Conservation (phyloP, 495 filamentous ascomycete genomes). For the Neurospora terricola region DNA sequence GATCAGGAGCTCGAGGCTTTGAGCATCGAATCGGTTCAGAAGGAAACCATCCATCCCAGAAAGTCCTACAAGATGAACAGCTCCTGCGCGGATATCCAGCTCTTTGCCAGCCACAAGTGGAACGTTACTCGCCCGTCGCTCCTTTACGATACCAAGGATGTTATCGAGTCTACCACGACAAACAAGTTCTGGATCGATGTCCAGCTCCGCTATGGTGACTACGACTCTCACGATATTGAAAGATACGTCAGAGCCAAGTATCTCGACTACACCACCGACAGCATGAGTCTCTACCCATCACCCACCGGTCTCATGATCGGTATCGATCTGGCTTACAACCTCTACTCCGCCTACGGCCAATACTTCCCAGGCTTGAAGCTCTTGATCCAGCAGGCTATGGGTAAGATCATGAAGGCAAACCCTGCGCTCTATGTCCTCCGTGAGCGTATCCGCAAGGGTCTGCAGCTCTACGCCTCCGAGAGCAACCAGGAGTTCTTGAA, state of each 20-base stretch:
- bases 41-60: slow-evolving; percentile 98
- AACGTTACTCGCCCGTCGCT: slow-evolving; percentile 90
- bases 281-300: slow-evolving; percentile 98
- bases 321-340: slow-evolving; percentile 95
- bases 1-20: slow-evolving; percentile 95
- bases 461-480: slow-evolving; percentile 96
- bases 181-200: slow-evolving; percentile 99
- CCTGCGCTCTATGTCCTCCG: slow-evolving; percentile 92
- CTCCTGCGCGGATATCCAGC: slow-evolving; percentile 94
- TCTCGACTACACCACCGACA: slow-evolving; percentile 97
- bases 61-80: slow-evolving; percentile 99
- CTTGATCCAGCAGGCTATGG: slow-evolving; percentile 96
- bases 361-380: slow-evolving; percentile 98
- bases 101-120: slow-evolving; percentile 99
- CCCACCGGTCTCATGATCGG: slow-evolving; percentile 97
- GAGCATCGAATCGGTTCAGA: slow-evolving; percentile 97
- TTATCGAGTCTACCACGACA: slow-evolving; percentile 87
- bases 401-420: slow-evolving; percentile 99
- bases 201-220: slow-evolving; percentile 95
- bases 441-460: slow-evolving; percentile 96
- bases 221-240: slow-evolving; percentile 98
- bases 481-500: slow-evolving; percentile 99
- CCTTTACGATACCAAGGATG: slow-evolving; percentile 93
- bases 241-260: slow-evolving; percentile 97
- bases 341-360: slow-evolving; percentile 95